These are phyloP conservation scores for Cymbopogon citratus DNA, from an alignment of 176 grass and related monocot genomes.

Conservation along the genomic window DNA sequence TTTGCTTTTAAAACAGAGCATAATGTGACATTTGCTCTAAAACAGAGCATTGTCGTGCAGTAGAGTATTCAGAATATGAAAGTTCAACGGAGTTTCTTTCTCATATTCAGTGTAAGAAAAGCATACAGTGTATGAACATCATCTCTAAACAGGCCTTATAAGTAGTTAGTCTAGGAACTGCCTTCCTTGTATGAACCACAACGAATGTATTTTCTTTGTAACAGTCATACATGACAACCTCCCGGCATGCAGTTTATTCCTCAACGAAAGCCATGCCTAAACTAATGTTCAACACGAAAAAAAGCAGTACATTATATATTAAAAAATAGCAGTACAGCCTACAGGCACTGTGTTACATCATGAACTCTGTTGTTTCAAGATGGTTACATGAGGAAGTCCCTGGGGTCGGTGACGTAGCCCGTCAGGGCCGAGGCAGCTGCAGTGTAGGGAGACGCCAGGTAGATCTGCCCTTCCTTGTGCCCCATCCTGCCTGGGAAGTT, in stretches of 20 bases:
- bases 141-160: background rate
- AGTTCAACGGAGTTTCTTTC: background rate
- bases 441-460: conserved; percentile 83
- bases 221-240: background rate
- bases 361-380: background rate
- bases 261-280: background rate
- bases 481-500: conserved; percentile 98
- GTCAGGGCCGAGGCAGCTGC: conserved; percentile 73
- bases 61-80: background rate
- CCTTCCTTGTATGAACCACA: background rate
- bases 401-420: conserved; percentile 81
- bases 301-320: background rate
- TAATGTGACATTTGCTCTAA: too few species aligned
- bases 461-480: conserved; percentile 94
- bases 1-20: too few species aligned
- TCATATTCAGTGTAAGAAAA: background rate
- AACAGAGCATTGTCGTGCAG: too few species aligned
- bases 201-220: background rate
- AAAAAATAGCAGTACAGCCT: background rate
- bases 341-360: background rate
- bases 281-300: conserved; percentile 9
- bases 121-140: background rate
- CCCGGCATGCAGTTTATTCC: conserved; percentile 23
- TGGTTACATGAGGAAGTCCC: conserved; percentile 58
- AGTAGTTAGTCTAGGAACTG: background rate